These are phyloP conservation scores for Astragalus glycyphyllos DNA, from an alignment of 306 rosid genomes.

Conservation along the genomic window DNA sequence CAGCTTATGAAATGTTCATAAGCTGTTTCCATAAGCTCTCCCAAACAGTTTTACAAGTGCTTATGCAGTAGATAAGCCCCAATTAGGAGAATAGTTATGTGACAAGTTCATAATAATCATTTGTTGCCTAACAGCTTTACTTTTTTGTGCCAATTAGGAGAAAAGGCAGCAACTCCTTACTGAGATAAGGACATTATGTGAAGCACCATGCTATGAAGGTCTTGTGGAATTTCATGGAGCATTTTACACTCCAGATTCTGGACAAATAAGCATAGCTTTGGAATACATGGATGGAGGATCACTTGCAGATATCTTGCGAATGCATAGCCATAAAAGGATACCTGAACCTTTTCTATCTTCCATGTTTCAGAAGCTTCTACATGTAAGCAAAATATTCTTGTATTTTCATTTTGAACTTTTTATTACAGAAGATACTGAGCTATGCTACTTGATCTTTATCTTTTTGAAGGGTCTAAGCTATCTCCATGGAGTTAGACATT, in stretches of 20 bases:
- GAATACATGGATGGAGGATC: slow-evolving; percentile 99
- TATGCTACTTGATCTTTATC: slow-evolving; percentile 34
- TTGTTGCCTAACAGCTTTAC: slow-evolving; percentile 22
- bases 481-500: slow-evolving; percentile 88
- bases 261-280: slow-evolving; percentile 96
- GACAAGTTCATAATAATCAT: not conserved
- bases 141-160: slow-evolving; percentile 62
- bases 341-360: slow-evolving; percentile 88
- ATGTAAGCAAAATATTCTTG: slow-evolving; percentile 51
- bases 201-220: slow-evolving; percentile 92
- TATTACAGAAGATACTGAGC: slow-evolving; percentile 12
- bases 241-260: slow-evolving; percentile 95
- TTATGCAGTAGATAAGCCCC: too few species aligned
- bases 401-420: slow-evolving; percentile 35
- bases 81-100: too few species aligned
- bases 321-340: slow-evolving; percentile 55
- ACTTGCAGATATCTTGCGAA: slow-evolving; percentile 77
- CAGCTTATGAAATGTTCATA: too few species aligned
- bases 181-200: slow-evolving; percentile 92
- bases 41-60: too few species aligned
- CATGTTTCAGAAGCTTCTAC: slow-evolving; percentile 91
- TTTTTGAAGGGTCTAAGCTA: slow-evolving; percentile 82
- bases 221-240: slow-evolving; percentile 98
- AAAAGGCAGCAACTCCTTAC: slow-evolving; percentile 97
- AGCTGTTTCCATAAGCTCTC: too few species aligned